Conservation (phyloP, 2,329 filamentous ascomycete species). For the Aspergillus uvarum region DNA sequence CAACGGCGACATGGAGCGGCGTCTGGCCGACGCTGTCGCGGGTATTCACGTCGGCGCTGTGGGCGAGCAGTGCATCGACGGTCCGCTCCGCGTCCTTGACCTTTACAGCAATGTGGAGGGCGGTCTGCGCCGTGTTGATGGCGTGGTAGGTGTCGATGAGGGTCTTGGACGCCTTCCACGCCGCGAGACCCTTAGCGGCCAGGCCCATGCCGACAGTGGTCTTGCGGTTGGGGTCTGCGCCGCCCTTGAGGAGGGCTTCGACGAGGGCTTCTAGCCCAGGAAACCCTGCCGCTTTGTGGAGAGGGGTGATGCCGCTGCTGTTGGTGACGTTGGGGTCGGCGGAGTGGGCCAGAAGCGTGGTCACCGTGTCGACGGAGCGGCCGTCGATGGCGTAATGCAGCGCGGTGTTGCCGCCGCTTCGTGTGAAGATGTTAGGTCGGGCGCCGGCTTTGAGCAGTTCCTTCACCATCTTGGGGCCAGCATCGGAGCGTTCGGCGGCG, state of each 20-base stretch:
- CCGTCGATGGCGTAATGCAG: slow-evolving; percentile 4
- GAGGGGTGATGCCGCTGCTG: background rate
- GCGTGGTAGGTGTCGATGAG: background rate
- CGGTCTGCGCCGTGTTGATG: background rate
- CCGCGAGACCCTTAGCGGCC: background rate
- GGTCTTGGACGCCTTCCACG: background rate
- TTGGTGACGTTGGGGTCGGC: background rate
- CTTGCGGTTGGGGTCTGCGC: slow-evolving; percentile 1
- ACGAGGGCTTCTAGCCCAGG: background rate
- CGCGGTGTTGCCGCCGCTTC: background rate
- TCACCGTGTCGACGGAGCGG: background rate
- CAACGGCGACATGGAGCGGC: background rate
- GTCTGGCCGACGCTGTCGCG: background rate
- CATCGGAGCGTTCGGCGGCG: background rate
- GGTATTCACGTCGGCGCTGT: background rate
- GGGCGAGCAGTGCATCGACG: background rate
- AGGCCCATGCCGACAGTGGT: background rate
- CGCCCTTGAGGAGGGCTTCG: background rate
- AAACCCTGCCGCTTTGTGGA: background rate
- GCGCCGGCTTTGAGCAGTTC: background rate
- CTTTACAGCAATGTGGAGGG: background rate
- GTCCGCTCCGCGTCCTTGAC: background rate
- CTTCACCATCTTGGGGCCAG: background rate
- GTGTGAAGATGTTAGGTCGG: background rate
- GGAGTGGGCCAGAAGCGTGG: background rate